Evolutionary conservation across 73 alveolate genomes (phyloP), one percentile per base, ranked within the genome.

Genomic region (Tetrahymena elliotti): DNA sequence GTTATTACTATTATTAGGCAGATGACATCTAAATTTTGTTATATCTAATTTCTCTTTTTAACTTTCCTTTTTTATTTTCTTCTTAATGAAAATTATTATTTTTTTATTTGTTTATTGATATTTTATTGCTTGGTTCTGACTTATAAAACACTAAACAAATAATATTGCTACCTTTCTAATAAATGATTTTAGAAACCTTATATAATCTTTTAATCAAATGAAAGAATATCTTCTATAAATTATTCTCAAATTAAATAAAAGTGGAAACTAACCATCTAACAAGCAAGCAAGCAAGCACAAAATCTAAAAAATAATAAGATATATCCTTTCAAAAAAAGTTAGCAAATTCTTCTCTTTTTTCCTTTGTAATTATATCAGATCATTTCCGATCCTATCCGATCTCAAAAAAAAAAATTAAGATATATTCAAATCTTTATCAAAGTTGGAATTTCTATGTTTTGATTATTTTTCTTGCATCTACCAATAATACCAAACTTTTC

Each of bases 341-440:
- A 47, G 82, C 31, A 27, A 27, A 47, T 47, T 47, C 82, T 47
- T 47, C 20, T 27, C 82, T 68, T 68, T 27, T 68, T 68, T 68
- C 36, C 88, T 68, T 68, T 31, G 37, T 68, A 27, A 22, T 68
- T 68, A 68, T 68, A 68, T 68, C 88, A 68, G 88, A 68, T 68
- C 88, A 68, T 68, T 68, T 68, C 88, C 88, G 88, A 68, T 68
- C 88, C 88, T 68, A 68, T 68, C 88, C 88, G 88, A 68, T 68
- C 88, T 68, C 36, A 68, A 68, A 47, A 47, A 47, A 38, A 38
- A 47, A 47, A 47, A 47, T 12, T 2, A 47, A 47, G 82, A 47
- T 47, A 47, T 47, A 47, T 47, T 47, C 27, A 13, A 47, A 47
- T 47, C 20, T 47, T 47, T 47, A 47, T 47, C 10, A 7, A 18